Evolutionary conservation across 345 rosid species (phyloP).

Genomic region (Populus deltoides): DNA sequence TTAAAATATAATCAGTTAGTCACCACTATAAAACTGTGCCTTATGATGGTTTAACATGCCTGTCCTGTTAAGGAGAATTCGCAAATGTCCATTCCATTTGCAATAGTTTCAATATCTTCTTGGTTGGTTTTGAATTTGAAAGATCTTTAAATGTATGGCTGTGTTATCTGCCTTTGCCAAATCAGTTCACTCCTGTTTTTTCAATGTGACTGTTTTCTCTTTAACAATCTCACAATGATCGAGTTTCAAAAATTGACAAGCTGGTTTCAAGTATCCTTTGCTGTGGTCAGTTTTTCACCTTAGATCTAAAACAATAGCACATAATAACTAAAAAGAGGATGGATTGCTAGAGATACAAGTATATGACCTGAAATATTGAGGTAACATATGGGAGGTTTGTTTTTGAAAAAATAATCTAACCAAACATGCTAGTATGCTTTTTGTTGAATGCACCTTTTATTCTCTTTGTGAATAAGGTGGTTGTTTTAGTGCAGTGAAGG

Average conservation of each 20-base stretch:
- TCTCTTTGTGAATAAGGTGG: not conserved
- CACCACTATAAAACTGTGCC: not conserved
- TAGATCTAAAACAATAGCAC: not conserved
- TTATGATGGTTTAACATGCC: not conserved
- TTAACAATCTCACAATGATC: too few species aligned
- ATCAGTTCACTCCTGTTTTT: too few species aligned
- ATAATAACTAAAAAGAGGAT: not conserved
- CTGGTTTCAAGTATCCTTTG: not conserved
- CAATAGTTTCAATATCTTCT: not conserved
- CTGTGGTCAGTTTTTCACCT: not conserved
- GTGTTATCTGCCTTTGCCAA: not conserved
- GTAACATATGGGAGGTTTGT: too few species aligned
- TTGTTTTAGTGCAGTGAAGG: not conserved
- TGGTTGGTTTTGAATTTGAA: not conserved
- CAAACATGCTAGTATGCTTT: too few species aligned
- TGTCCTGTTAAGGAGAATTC: not conserved
- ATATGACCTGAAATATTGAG: too few species aligned
- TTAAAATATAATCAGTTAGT: too few species aligned
- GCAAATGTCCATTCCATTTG: not conserved
- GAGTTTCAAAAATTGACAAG: not conserved
- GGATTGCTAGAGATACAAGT: not conserved
- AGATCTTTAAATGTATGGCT: not conserved
- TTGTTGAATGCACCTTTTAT: not conserved
- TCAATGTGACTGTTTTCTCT: not conserved
- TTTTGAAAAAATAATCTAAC: too few species aligned